These are phyloP conservation scores for Globisporangium takayamanum DNA, from an alignment of 352 stramenopile genomes.

Conservation along the genomic window DNA sequence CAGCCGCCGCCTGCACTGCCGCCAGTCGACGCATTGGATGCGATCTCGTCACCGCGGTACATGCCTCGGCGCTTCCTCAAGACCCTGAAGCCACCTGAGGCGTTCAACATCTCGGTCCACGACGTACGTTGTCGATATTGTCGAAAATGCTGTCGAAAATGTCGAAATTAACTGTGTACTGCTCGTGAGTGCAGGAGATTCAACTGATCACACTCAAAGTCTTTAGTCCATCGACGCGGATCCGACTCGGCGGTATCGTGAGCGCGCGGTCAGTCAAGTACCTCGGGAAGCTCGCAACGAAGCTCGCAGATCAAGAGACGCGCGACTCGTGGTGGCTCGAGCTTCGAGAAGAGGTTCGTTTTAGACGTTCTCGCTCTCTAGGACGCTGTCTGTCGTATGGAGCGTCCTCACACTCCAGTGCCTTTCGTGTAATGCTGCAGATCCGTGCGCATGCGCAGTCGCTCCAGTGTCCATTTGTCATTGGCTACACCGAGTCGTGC, in stretches of 20 bases:
- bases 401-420: not conserved
- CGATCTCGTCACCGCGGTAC: slow-evolving; percentile 40
- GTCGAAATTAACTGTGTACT: not conserved
- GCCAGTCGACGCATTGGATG: slow-evolving; percentile 25
- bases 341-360: slow-evolving; percentile 89
- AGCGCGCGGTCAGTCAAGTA: slow-evolving; percentile 87
- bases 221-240: slow-evolving; percentile 79
- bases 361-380: not conserved
- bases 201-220: slow-evolving; percentile 93
- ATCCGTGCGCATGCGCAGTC: slow-evolving; percentile 94
- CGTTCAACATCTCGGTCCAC: slow-evolving; percentile 70
- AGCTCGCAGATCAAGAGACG: slow-evolving; percentile 96
- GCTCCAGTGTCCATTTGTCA: slow-evolving; percentile 94
- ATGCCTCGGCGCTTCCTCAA: slow-evolving; percentile 48
- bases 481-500: slow-evolving; percentile 95
- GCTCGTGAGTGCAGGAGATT: slow-evolving; percentile 67
- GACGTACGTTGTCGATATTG: slow-evolving; percentile 34
- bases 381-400: too few relatives aligned
- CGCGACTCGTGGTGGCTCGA: slow-evolving; percentile 98
- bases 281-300: slow-evolving; percentile 89
- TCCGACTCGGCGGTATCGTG: slow-evolving; percentile 80
- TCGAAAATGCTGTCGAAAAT: not conserved
- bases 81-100: slow-evolving; percentile 41
- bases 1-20: slow-evolving; percentile 11
- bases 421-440: slow-evolving; percentile 16